Conservation (phyloP, 495 filamentous ascomycete species). For the Penicillium crystallinum region DNA sequence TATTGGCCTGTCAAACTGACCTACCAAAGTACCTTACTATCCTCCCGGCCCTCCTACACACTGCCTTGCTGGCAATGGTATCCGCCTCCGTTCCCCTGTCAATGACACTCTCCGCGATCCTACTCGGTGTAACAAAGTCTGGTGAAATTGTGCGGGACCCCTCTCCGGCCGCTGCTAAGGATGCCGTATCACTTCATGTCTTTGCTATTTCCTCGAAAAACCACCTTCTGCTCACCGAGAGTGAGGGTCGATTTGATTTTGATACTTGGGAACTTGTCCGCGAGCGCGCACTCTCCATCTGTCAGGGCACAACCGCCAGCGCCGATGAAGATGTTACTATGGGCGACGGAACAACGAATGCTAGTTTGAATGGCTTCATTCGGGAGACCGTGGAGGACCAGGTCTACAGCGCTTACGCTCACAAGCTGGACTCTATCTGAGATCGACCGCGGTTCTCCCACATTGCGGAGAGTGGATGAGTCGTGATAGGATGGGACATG, state of each 20-base stretch:
- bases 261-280: conserved; percentile 71
- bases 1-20: conserved; percentile 5
- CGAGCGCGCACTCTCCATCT: conserved; percentile 58
- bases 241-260: conserved; percentile 71
- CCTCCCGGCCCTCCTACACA: conserved; percentile 70
- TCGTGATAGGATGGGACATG: background rate
- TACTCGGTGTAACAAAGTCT: conserved; percentile 54
- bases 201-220: conserved; percentile 71
- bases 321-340: conserved; percentile 44
- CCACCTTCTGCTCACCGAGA: conserved; percentile 72
- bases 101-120: conserved; percentile 59
- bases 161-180: conserved; percentile 47
- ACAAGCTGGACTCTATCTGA: conserved; percentile 41
- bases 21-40: conserved; percentile 65
- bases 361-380: conserved; percentile 54
- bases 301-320: conserved; percentile 43
- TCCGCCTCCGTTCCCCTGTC: conserved; percentile 71
- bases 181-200: conserved; percentile 66
- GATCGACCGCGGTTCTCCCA: background rate
- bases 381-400: conserved; percentile 56
- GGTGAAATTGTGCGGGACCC: conserved; percentile 52
- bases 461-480: background rate
- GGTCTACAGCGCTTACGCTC: conserved; percentile 34
- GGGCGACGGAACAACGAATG: conserved; percentile 27
- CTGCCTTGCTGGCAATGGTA: conserved; percentile 65